Evolutionary conservation across 2,329 filamentous ascomycete genomes (phyloP), one percentile per base, ranked within the genome.

Genomic region (Diaporthe caulivora): DNA sequence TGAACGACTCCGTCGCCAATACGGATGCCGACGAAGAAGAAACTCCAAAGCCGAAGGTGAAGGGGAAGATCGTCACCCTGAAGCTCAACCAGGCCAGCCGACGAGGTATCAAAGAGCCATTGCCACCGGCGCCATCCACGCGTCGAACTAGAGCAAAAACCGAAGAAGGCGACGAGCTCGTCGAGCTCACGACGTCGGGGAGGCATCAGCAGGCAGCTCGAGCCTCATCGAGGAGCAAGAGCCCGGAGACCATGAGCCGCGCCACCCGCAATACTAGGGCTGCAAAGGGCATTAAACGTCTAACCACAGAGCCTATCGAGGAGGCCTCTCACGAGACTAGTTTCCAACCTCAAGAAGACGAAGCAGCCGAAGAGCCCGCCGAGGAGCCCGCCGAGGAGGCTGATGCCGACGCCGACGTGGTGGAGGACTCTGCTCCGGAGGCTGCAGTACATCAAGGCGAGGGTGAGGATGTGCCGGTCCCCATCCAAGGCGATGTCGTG

Each of bases 141-240:
- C 84, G 89, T 44, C 84, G 88, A 77, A 91, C 89, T 15, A 83
- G 89, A 42, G 88, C 87, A 21, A 86, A 82, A 71, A 90, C 89
- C 4, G 89, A 87, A 57, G 89, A 91, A 60, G 83, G 84, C 0
- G 87, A 88, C 40, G 88, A 90, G 55, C 85, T 91, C 9, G 80
- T 91, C 6, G 89, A 92, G 77, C 82, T 92, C 18, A 88, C 90
- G 8, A 88, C 85, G 77, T 92, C 90, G 10, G 91, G 90, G n/a
- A 87, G 85, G 72, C 90, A 92, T 76, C 87, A 86, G 26, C 84
- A 85, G 53, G 79, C 84, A 2, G 82, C 86, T 40, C 84, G 87
- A 51, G 83, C 83, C 24, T 86, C 87, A 54, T 89, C 88, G 37
- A 84, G 84, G 71, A 91, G 89, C 76, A 86, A 83, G 77, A 91